Evolutionary conservation across 352 stramenopile genomes (phyloP).

Genomic region (Sclerospora graminicola): DNA sequence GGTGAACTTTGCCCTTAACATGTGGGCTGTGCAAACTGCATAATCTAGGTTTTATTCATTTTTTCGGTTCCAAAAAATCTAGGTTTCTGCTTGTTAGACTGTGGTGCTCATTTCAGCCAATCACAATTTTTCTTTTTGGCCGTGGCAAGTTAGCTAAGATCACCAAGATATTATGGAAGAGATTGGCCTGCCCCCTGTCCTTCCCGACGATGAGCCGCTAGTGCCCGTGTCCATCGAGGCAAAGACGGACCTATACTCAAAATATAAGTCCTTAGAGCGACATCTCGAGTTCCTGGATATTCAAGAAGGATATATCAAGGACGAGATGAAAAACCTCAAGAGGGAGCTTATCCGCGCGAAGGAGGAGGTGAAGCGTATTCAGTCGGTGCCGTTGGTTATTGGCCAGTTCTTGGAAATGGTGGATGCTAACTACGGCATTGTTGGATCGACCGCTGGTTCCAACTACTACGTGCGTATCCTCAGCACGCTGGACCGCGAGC

Average conservation of each 20-base stretch:
- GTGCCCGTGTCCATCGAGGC: slow-evolving; percentile 42
- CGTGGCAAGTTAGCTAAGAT: slow-evolving; percentile 1
- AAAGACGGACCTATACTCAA: slow-evolving; percentile 68
- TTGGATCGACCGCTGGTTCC: slow-evolving; percentile 93
- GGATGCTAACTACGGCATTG: slow-evolving; percentile 99
- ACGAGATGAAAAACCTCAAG: slow-evolving; percentile 99
- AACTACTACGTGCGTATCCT: slow-evolving; percentile 99
- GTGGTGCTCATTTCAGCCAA: no score
- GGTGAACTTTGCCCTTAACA: no score
- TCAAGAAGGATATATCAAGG: slow-evolving; percentile 99
- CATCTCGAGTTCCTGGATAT: slow-evolving; percentile 81
- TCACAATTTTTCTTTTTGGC: no score
- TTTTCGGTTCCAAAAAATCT: no score
- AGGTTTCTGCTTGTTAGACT: no score
- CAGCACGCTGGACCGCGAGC: slow-evolving; percentile 96
- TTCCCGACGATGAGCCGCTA: slow-evolving; percentile 39
- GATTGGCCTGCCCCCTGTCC: slow-evolving; percentile 32
- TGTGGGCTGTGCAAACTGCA: no score
- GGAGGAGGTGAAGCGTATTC: slow-evolving; percentile 99
- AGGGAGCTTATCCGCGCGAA: slow-evolving; percentile 98
- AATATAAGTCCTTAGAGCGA: slow-evolving; percentile 72
- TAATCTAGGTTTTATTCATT: no score
- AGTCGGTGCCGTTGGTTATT: slow-evolving; percentile 99
- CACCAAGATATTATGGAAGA: slow-evolving; percentile 36
- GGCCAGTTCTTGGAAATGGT: slow-evolving; percentile 99